Evolutionary conservation across 1,139 yeast genomes (phyloP).

Genomic region (Saccharomyces pastorianus): DNA sequence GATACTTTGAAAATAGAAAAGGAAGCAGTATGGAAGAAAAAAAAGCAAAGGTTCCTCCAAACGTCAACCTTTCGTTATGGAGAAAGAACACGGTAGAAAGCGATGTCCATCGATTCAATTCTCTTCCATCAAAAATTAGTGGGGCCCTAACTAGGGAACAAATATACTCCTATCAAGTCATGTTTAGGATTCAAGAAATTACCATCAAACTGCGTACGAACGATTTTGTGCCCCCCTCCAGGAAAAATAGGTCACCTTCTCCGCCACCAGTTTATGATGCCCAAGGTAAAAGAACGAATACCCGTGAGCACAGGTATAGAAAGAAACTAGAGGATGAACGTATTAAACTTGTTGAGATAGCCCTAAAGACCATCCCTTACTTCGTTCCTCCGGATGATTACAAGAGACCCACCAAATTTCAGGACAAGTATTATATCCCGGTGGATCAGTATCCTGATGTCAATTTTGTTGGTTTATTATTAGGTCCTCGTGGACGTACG

Average conservation of each 20-base stretch:
- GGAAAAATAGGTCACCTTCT: constrained; percentile 57
- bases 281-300: constrained; percentile 75
- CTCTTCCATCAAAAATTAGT: constrained; percentile 37
- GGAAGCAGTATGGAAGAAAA: constrained; percentile 6
- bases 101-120: neutral
- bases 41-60: neutral
- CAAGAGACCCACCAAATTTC: constrained; percentile 59
- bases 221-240: constrained; percentile 33
- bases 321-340: constrained; percentile 69
- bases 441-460: constrained; percentile 83
- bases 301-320: constrained; percentile 61
- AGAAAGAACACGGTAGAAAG: constrained; percentile 4
- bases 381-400: constrained; percentile 78
- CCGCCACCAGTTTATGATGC: constrained; percentile 91
- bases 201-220: constrained; percentile 47
- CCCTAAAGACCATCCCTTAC: constrained; percentile 65
- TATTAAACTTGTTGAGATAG: constrained; percentile 64
- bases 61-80: constrained; percentile 12
- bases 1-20: neutral
- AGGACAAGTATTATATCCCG: constrained; percentile 81
- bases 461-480: constrained; percentile 80
- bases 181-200: constrained; percentile 74
- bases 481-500: constrained; percentile 96
- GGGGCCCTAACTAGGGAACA: constrained; percentile 77
- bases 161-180: constrained; percentile 67